Conservation (phyloP, 257 asterid genomes). For the Jacaranda mimosifolia region DNA sequence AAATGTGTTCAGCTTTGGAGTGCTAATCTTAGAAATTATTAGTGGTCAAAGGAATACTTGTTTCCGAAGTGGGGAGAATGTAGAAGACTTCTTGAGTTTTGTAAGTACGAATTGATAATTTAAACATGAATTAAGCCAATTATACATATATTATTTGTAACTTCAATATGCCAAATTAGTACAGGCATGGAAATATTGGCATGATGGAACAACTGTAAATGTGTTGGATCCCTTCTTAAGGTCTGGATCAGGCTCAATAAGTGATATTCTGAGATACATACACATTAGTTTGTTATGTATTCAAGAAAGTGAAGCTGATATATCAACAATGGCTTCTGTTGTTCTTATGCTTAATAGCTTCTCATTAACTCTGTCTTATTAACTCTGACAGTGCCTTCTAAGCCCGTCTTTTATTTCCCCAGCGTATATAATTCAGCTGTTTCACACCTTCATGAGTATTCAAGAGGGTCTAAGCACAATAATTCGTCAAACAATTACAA, state of each 20-base stretch:
- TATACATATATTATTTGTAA: not conserved
- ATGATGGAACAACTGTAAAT: slow-evolving; percentile 25
- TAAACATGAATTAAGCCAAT: no score
- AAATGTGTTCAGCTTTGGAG: slow-evolving; percentile 41
- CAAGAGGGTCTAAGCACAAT: not conserved
- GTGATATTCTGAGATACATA: slow-evolving; percentile 37
- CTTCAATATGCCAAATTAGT: not conserved
- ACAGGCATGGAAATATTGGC: slow-evolving; percentile 39
- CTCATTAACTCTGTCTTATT: no score
- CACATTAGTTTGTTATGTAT: slow-evolving; percentile 37
- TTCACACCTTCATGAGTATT: no score
- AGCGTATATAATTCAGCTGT: not conserved
- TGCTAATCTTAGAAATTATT: slow-evolving; percentile 36
- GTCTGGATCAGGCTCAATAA: not conserved
- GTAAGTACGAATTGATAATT: slow-evolving; percentile 21
- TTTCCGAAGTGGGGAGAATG: slow-evolving; percentile 28
- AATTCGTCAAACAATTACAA: not conserved
- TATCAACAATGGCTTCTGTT: slow-evolving; percentile 38
- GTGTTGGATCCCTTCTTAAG: slow-evolving; percentile 34
- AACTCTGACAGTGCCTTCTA: slow-evolving; percentile 28
- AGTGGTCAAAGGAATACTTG: slow-evolving; percentile 35
- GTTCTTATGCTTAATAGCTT: slow-evolving; percentile 30
- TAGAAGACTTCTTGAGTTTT: slow-evolving; percentile 35
- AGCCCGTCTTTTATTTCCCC: slow-evolving; percentile 35
- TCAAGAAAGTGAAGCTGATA: slow-evolving; percentile 31